Conservation (phyloP, 352 stramenopile species). For the Phytophthora quininea region DNA sequence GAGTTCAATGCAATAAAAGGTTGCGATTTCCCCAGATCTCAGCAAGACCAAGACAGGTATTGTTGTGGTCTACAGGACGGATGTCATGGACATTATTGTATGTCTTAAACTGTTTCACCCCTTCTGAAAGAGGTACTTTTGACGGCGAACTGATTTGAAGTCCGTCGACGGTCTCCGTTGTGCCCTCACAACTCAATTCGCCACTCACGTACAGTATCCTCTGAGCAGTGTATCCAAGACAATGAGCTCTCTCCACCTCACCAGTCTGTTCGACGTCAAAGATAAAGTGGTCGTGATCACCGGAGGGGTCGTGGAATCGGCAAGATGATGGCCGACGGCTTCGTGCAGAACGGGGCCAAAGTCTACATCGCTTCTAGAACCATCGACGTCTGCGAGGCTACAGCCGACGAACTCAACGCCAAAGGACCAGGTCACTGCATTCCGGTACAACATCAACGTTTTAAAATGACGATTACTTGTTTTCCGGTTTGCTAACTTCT, state of each 20-base stretch:
- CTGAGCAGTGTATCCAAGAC: background rate
- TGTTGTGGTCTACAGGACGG: background rate
- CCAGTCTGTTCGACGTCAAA: slow-evolving; percentile 47
- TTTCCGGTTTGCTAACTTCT: background rate
- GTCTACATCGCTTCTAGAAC: slow-evolving; percentile 93
- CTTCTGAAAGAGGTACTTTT: background rate
- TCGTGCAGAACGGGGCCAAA: slow-evolving; percentile 91
- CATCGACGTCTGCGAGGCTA: slow-evolving; percentile 77
- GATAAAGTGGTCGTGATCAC: slow-evolving; percentile 92
- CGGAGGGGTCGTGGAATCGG: slow-evolving; percentile 94
- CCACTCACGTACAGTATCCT: background rate
- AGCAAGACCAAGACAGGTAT: too few relatives aligned
- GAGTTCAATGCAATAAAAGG: background rate
- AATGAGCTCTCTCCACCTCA: slow-evolving; percentile 25
- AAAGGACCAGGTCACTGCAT: slow-evolving; percentile 67
- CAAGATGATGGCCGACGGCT: slow-evolving; percentile 95
- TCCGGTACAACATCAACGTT: slow-evolving; percentile 30
- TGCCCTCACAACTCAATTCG: background rate
- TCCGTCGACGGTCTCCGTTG: background rate
- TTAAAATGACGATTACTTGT: background rate
- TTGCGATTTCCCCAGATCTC: too few relatives aligned
- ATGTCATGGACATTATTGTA: background rate
- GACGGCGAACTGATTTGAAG: background rate
- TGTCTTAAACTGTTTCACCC: background rate
- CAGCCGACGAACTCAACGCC: slow-evolving; percentile 71